Evolutionary conservation across 202 grass and related monocot genomes (phyloP), one percentile per base, ranked within the genome.

Genomic region (Setaria italica): DNA sequence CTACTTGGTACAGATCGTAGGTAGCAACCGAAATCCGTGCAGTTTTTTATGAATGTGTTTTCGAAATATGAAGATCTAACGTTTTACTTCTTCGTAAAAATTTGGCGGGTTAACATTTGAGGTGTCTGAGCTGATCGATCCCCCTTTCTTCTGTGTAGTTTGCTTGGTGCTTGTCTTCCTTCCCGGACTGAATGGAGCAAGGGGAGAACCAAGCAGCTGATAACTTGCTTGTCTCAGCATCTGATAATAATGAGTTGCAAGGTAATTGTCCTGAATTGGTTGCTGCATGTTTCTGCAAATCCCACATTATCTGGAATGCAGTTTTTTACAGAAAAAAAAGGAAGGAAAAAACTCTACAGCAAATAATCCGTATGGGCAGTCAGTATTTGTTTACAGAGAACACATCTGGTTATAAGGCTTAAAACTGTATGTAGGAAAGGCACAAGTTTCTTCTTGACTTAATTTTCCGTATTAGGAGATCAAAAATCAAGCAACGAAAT

Each of bases 211-310:
- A 72, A 34, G 50, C 81, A 30, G 20, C 71, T 91, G 81, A 66
- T 71, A 70, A 14, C 10, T 39, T 81, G 64, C 46, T 17, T 43
- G 35, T 41, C 56, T 57, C 63, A 70, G n/a, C 63, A 63, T 70
- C 85, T 56, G 81, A 57, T 85, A 62, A 81, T 32, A 88, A 88
- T 2, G 81, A 77, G 48, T 39, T 66, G 56, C 85, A 88, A 88
- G 85, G 89, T 91, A 88, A 56, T 55, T 90, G 60, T 17, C 45
- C 20, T 85, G 21, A 49, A 67, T 59, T 71, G 39, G 4, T 48
- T 42, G 51, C 9, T 74, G 29, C 49, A 55, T 17, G 13, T 37
- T 34, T 46, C 37, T 60, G 10, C 16, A 72, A 76, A 87, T 10
- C 5, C 15, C 8, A 32, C 5, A 53, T 51, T 68, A 70, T 43